Evolutionary conservation across 495 filamentous ascomycete species (phyloP), one percentile per base, ranked within the genome.

Genomic region (Talaromyces thailandensis): DNA sequence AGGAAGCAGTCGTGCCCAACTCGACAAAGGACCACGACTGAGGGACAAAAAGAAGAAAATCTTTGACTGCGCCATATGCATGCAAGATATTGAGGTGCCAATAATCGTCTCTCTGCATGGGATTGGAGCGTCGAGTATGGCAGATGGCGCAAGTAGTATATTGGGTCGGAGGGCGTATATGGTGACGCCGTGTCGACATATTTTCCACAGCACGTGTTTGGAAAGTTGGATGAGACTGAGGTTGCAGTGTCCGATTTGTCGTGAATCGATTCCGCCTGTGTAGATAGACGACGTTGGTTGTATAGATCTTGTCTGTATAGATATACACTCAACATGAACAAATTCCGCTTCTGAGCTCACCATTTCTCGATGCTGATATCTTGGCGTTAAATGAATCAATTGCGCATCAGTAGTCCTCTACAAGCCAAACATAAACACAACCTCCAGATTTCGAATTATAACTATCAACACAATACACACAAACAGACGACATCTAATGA

Each of bases 141-240:
- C 76, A 9, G 84, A 86, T 12, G 84, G 86, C 21, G 82, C 90
- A 43, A 76, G 83, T 2, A 88, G 84, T 24, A 81, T 96, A 58
- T 79, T 96, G 62, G 89, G 88, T 25, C 79, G 93, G 61, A 82
- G 92, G 55, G 75, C 80, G 60, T 97, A 97, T 72, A 98, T 98
- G 94, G 91, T 98, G 25, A 98, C 94, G 59, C 93, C 94, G 35
- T 98, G 94, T 71, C 81, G 91, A 60, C 94, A 98, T 77, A 93
- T 96, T 25, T 98, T 98, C 70, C 94, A 98, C 70, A 95, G 88
- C 53, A 79, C 84, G 57, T 98, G 94, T 70, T 78, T 98, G 68
- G 93, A 98, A 73, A 93, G 91, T 37, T 98, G 94, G 94, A 95
- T 97, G 89, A 82, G 87, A 67, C 91, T 93, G 70, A 77, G 94